Evolutionary conservation across 2,329 filamentous ascomycete genomes (phyloP).

Genomic region (Thelonectria olida): DNA sequence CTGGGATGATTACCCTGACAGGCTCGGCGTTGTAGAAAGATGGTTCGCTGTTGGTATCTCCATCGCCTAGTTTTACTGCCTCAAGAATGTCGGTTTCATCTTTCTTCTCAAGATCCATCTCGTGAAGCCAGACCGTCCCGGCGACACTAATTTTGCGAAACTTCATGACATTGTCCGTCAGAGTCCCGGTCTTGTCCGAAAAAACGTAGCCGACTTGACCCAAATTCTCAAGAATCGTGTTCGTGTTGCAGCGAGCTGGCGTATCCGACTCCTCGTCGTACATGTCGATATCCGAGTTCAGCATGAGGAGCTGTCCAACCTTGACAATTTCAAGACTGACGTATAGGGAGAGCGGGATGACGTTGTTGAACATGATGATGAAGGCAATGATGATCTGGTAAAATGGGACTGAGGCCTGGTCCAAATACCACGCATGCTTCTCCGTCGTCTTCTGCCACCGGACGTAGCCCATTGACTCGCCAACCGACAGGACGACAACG

Average conservation of each 20-base stretch:
- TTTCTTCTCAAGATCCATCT: slow-evolving; percentile 69
- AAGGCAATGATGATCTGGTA: slow-evolving; percentile 88
- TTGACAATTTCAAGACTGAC: slow-evolving; percentile 91
- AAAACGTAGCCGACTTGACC: slow-evolving; percentile 92
- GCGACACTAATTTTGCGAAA: slow-evolving; percentile 93
- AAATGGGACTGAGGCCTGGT: slow-evolving; percentile 75
- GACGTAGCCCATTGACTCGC: slow-evolving; percentile 84
- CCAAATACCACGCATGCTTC: slow-evolving; percentile 78
- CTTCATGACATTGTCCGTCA: slow-evolving; percentile 96
- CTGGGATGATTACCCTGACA: slow-evolving; percentile 43
- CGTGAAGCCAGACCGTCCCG: slow-evolving; percentile 88
- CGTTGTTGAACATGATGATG: slow-evolving; percentile 96
- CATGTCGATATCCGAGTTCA: slow-evolving; percentile 88
- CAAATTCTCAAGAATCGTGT: slow-evolving; percentile 93
- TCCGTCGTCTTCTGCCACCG: slow-evolving; percentile 78
- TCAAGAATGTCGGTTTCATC: slow-evolving; percentile 27
- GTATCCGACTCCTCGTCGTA: slow-evolving; percentile 87
- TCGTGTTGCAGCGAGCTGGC: slow-evolving; percentile 88
- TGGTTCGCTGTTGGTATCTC: slow-evolving; percentile 35
- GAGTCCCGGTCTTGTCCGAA: slow-evolving; percentile 92
- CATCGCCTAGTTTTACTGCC: slow-evolving; percentile 27
- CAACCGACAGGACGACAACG: slow-evolving; percentile 80
- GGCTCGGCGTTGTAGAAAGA: slow-evolving; percentile 42
- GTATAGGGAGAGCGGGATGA: slow-evolving; percentile 91
- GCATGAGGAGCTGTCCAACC: slow-evolving; percentile 77